Percentiles rank a stretch among this genome's conserved stretches.
phyloP scores from a whole-genome alignment of 2,329 filamentous ascomycete genomes.

The Daldinia sp. region DNA sequence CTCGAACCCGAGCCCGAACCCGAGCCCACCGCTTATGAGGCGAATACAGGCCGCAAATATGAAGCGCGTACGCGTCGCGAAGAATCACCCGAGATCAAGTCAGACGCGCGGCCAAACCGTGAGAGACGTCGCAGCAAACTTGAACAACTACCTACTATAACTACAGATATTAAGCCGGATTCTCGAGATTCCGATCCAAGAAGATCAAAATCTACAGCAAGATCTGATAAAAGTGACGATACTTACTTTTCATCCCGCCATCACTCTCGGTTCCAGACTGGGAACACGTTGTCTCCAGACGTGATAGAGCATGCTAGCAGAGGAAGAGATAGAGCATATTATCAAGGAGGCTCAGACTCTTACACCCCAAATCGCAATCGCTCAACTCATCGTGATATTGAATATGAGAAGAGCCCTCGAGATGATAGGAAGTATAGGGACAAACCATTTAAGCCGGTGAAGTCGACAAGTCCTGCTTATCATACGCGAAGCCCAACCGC shows the following conservation, averaged over 20 bases:
- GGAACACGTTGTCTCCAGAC: conserved; percentile 58
- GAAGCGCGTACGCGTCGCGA: conserved; percentile 44
- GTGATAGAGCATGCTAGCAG: conserved; percentile 47
- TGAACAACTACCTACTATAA: conserved; percentile 45
- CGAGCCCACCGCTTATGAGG: conserved; percentile 48
- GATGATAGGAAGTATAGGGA: conserved; percentile 40
- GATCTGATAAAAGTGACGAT: conserved; percentile 42
- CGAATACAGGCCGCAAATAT: conserved; percentile 55
- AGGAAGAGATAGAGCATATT: conserved; percentile 45
- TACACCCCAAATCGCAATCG: conserved; percentile 34
- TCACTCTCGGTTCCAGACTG: conserved; percentile 43
- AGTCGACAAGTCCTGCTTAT: conserved; percentile 38
- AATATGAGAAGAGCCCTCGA: conserved; percentile 35
- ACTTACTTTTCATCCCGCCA: conserved; percentile 48
- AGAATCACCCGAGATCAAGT: conserved; percentile 38
- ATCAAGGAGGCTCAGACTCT: conserved; percentile 40
- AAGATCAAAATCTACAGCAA: conserved; percentile 41
- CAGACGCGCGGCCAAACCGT: conserved; percentile 32
- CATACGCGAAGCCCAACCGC: conserved; percentile 40
- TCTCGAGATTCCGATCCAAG: conserved; percentile 31
- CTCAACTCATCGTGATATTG: conserved; percentile 36
- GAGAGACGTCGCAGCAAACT: conserved; percentile 42
- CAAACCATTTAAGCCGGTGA: conserved; percentile 27
- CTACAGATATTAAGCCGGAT: conserved; percentile 38
- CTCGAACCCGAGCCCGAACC: conserved; percentile 35